These are phyloP conservation scores for Curvularia eragrostidis DNA, from an alignment of 2,329 filamentous ascomycete genomes.

Conservation along the genomic window DNA sequence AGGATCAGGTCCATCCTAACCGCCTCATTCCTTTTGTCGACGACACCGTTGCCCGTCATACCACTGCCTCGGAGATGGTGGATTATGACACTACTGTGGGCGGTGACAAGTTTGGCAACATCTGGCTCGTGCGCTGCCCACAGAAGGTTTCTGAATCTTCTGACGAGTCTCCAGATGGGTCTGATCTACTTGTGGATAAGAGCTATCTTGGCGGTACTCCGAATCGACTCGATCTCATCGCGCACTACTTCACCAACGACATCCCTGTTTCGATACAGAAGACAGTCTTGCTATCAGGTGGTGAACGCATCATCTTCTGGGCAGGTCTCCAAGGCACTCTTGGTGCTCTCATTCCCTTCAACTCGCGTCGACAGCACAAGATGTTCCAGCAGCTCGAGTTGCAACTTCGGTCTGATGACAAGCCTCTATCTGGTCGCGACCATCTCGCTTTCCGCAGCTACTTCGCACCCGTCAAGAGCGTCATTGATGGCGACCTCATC, in stretches of 20 bases:
- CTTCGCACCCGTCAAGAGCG: conserved; percentile 94
- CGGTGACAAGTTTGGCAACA: conserved; percentile 96
- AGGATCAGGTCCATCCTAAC: conserved; percentile 76
- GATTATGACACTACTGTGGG: conserved; percentile 96
- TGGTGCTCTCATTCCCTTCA: conserved; percentile 90
- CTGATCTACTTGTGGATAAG: conserved; percentile 89
- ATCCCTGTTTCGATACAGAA: conserved; percentile 91
- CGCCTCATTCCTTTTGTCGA: conserved; percentile 92
- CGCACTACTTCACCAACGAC: conserved; percentile 90
- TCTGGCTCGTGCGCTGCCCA: conserved; percentile 90
- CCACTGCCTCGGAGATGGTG: conserved; percentile 88
- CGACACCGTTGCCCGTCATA: conserved; percentile 88
- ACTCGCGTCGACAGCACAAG: conserved; percentile 90
- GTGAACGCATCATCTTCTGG: conserved; percentile 91
- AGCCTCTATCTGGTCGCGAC: conserved; percentile 88
- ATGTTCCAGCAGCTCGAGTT: conserved; percentile 96
- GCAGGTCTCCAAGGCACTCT: conserved; percentile 93
- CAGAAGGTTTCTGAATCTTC: conserved; percentile 85
- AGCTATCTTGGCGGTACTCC: conserved; percentile 89
- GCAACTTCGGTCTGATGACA: conserved; percentile 77
- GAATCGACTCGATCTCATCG: conserved; percentile 82
- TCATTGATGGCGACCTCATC: conserved; percentile 96
- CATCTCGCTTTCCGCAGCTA: conserved; percentile 96
- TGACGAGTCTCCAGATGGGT: conserved; percentile 88
- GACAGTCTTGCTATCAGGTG: conserved; percentile 86